phyloP scores from a whole-genome alignment of 2,329 filamentous ascomycete genomes.

The Penicillium occitanis region DNA sequence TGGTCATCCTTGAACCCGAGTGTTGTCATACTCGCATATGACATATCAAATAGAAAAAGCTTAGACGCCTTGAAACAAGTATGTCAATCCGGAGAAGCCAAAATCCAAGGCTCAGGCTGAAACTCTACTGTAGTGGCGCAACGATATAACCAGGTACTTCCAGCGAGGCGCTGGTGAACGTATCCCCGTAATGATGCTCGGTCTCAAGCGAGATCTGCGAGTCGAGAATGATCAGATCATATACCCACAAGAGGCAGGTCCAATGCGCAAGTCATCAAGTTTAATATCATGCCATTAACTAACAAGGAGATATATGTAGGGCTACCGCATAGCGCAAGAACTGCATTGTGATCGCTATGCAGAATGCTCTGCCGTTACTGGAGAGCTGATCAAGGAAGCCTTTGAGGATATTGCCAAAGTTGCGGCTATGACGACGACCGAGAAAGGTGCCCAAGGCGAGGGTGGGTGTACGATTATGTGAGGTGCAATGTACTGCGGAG shows the following conservation, averaged over 20 bases:
- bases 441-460: constrained; percentile 51
- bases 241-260: constrained; percentile 43
- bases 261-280: background rate
- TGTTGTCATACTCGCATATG: constrained; percentile 60
- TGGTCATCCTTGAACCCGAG: constrained; percentile 56
- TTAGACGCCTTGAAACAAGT: constrained; percentile 49
- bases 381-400: constrained; percentile 59
- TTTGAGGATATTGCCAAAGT: constrained; percentile 61
- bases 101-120: background rate
- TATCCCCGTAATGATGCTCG: constrained; percentile 59
- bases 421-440: constrained; percentile 59
- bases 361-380: constrained; percentile 62
- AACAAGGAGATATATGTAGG: constrained; percentile 34
- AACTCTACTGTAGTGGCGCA: constrained; percentile 39
- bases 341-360: constrained; percentile 63
- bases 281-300: background rate
- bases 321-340: constrained; percentile 59
- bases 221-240: constrained; percentile 46
- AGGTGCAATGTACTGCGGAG: background rate
- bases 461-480: constrained; percentile 36
- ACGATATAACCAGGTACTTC: constrained; percentile 51
- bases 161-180: constrained; percentile 45
- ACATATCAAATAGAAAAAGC: constrained; percentile 55
- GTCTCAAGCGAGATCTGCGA: constrained; percentile 59
- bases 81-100: constrained; percentile 16